Percentiles rank a stretch among this genome's conserved stretches.
Evolutionary conservation across 257 asterid species (phyloP).

Genomic region (Paraleonurus japonicus): DNA sequence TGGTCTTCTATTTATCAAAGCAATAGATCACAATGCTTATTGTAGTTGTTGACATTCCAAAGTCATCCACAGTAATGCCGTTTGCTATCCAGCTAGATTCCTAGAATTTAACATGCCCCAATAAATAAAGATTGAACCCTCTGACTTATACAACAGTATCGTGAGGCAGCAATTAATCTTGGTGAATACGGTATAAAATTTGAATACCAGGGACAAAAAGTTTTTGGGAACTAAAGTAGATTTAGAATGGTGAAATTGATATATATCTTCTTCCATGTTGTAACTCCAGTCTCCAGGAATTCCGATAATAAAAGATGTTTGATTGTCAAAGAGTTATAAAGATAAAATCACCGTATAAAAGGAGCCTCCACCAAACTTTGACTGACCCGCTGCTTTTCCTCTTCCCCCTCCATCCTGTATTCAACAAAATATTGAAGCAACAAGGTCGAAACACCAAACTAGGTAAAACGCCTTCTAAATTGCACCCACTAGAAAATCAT

Average conservation of each 20-base stretch:
- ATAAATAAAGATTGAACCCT: not conserved
- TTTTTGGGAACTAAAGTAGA: not conserved
- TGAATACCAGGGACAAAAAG: not conserved
- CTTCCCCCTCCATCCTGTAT: conserved; percentile 45
- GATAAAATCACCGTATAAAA: conserved; percentile 41
- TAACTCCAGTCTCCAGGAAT: not conserved
- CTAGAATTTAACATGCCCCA: not conserved
- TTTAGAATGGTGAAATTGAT: not conserved
- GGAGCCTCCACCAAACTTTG: conserved; percentile 41
- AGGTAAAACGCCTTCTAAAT: conserved; percentile 4
- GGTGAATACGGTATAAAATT: not conserved
- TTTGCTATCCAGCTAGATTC: not conserved
- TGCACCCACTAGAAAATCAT: not conserved
- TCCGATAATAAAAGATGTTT: not conserved
- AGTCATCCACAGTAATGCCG: not conserved
- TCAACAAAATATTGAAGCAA: conserved; percentile 1
- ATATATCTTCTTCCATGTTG: not conserved
- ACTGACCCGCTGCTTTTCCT: conserved; percentile 39
- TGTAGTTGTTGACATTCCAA: not conserved
- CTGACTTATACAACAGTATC: not conserved
- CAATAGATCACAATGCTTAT: conserved; percentile 2
- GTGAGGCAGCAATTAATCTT: not conserved
- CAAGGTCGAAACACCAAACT: conserved; percentile 9
- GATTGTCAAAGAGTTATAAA: not conserved
- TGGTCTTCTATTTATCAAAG: conserved; percentile 10